phyloP scores from a whole-genome alignment of 1,139 yeast species.

The Geotrichum restrictum region DNA sequence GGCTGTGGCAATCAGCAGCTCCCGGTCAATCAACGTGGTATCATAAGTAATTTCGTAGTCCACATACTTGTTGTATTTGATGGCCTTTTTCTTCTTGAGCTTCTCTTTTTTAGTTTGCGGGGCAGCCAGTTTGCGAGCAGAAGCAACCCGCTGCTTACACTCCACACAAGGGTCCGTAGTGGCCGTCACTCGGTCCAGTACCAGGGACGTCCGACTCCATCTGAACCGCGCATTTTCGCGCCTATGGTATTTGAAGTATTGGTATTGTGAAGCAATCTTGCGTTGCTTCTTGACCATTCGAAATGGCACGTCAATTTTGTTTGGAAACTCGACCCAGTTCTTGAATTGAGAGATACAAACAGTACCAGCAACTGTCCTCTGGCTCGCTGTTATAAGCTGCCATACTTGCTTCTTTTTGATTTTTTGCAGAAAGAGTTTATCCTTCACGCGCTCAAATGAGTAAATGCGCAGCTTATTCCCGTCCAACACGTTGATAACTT shows the following conservation, averaged over 20 bases:
- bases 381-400: conserved; percentile 14
- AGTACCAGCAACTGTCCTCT: conserved; percentile 14
- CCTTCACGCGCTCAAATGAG: conserved; percentile 15
- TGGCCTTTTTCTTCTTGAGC: conserved; percentile 6
- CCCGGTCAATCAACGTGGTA: conserved; percentile 21
- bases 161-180: conserved; percentile 10
- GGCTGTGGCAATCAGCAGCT: conserved; percentile 24
- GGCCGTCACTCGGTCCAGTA: conserved; percentile 18
- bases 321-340: conserved; percentile 17
- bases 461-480: conserved; percentile 17
- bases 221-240: conserved; percentile 14
- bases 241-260: conserved; percentile 14
- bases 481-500: conserved; percentile 20
- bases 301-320: conserved; percentile 15
- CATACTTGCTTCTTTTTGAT: conserved; percentile 11
- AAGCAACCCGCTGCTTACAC: conserved; percentile 17
- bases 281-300: conserved; percentile 17
- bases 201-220: conserved; percentile 18
- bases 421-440: background rate
- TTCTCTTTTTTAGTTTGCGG: conserved; percentile 1
- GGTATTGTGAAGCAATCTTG: conserved; percentile 11
- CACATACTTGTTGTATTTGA: conserved; percentile 9
- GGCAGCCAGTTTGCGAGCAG: conserved; percentile 12
- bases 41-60: conserved; percentile 25
- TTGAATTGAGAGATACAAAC: conserved; percentile 12